Base-by-base conservation (phyloP, 2,329 filamentous ascomycete species). In the Microthyrium microscopicum region DNA sequence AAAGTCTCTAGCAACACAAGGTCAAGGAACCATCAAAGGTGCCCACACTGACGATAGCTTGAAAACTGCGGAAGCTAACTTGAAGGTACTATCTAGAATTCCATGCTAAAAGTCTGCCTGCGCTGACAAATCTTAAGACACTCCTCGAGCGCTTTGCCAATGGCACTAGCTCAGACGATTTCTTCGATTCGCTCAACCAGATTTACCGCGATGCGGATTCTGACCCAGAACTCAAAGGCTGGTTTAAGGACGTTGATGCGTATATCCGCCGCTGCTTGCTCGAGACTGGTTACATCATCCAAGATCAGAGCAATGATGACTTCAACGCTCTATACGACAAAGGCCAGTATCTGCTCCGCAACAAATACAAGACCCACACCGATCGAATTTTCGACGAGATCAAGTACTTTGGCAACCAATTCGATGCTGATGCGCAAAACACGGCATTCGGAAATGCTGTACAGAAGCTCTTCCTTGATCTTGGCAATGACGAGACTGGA, bases 141-240 rank as follows among this genome's bases (percentile, higher is more conserved):
- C 64, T 98, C 15, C 75, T 98, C 44, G 89, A 95, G 63, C 79
- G 89, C 30, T 95, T 94, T 46, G 89, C 89, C 51, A 95, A 98
- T 55, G 77, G 77, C 48, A 95, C 89, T 6, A 94, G 85, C 0
- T 73, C 75, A 21, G 77, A 91, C 41, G 82, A 92, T 43, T 62
- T 95, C 4, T 83, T 89, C 60, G 74, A 79, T 13, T 73, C 84
- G 1, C 77, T 98, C 54, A 77, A 84, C 44, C 69, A 73, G 41
- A 76, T 98, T 45, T 95, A 95, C 61, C 62, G 64, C 31, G 82
- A 92, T 52, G 84, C 89, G 4, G 82, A 95, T 41, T 67, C 66
- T 15, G 89, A 98, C 43, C 72, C 77, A 1, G 82, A 95, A 50
- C 69, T 98, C 34, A 83, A 77, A 56, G 63, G 71, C 37, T 98